These are phyloP conservation scores for Zygosaccharomyces pseudorouxii DNA, from an alignment of 805 yeast species.

Conservation along the genomic window DNA sequence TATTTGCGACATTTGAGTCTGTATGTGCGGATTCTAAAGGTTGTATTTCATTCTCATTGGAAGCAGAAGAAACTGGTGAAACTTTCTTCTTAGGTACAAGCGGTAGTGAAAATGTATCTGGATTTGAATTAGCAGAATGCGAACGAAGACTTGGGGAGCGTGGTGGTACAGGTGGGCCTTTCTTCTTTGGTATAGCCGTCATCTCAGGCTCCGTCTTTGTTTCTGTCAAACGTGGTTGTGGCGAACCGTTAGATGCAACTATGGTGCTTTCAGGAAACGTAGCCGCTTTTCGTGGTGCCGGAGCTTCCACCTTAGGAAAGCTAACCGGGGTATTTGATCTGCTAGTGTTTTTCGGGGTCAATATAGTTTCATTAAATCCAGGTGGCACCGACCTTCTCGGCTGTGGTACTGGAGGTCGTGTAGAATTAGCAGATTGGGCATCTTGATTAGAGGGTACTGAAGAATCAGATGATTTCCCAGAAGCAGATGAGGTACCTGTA, in stretches of 20 bases:
- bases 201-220: slow-evolving; percentile 4
- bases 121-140: not conserved
- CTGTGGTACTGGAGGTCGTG: slow-evolving; percentile 33
- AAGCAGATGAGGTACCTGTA: not conserved
- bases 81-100: not conserved
- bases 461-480: slow-evolving; percentile 1
- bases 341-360: slow-evolving; percentile 34
- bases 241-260: slow-evolving; percentile 7
- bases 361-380: slow-evolving; percentile 34
- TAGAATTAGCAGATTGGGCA: slow-evolving; percentile 6
- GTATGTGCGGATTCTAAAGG: slow-evolving; percentile 21
- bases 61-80: not conserved
- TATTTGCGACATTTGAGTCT: slow-evolving; percentile 2
- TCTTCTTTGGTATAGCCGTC: slow-evolving; percentile 10
- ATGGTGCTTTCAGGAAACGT: slow-evolving; percentile 9
- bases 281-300: slow-evolving; percentile 16
- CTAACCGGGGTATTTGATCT: slow-evolving; percentile 15
- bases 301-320: slow-evolving; percentile 16
- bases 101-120: not conserved
- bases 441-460: not conserved
- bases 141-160: not conserved
- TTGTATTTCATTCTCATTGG: not conserved
- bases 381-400: slow-evolving; percentile 38
- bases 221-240: slow-evolving; percentile 3
- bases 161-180: slow-evolving; percentile 29